Base-by-base conservation (phyloP, 768 basidiomycete species). In the Dentipellis fragilis region DNA sequence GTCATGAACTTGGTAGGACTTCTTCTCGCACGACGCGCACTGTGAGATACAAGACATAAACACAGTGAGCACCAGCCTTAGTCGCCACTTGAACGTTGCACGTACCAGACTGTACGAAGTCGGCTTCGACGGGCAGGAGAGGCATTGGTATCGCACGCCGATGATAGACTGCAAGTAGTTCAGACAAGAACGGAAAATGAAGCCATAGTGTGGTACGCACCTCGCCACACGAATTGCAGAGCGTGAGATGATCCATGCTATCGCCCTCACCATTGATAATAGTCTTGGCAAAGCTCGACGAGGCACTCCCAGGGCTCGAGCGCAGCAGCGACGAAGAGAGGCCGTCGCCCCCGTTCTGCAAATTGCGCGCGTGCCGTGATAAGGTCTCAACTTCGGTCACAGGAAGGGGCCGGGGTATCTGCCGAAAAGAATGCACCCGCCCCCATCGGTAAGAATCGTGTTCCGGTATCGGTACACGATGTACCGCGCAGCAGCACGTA, bases 401-500 rank as follows among this genome's bases (percentile, higher is more conserved):
- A 56, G 85, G 82, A 22, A 95, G 73, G 6, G 93, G 91, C 60
- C 86, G 82, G 0, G 93, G 93, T 49, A 97, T 93, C 92, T 94
- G 17, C 10, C 11, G 19, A 23, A 35, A 29, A 36, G 21, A 16
- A 17, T 16, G 21, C 14, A 5, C 11, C 46, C 39, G 22, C 48
- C 29, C 14, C 56, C n/a, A 47, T 54, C 49, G 54, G 42, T 14
- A 4, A 37, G 35, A n/a, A 3, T 34, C 1, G 34, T 35, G 23
- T 39, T 38, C 22, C 2, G 35, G 55, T 52, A 36, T 62, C 34
- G 53, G 47, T 59, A 55, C 35, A 19, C 29, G 40, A 2, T 29
- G 54, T 14, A 55, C 23, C 50, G 23, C 46, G 22, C 11, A 38
- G 17, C 6, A 16, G n/a, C 5, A 54, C 67, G 48, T 57, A 89